Evolutionary conservation across 164 flowering plant species (phyloP).

Genomic region (Tinospora cordifolia): DNA sequence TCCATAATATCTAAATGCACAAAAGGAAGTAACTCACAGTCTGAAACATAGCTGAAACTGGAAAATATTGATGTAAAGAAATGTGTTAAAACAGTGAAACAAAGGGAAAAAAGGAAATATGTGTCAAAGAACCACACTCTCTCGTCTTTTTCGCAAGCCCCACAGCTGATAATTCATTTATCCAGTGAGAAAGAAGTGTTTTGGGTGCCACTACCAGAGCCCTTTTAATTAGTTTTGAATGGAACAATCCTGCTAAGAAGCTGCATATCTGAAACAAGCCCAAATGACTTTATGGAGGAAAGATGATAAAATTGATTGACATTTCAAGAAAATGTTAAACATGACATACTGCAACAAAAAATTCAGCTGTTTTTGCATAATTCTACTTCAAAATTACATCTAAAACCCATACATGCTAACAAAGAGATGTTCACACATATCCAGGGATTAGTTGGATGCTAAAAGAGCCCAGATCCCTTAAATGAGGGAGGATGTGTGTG

Average conservation of each 20-base stretch:
- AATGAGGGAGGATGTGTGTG: no score
- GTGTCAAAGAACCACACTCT: conserved; percentile 47
- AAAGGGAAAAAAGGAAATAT: conserved; percentile 1
- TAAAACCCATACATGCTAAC: neutral
- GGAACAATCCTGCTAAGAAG: conserved; percentile 76
- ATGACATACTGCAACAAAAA: no score
- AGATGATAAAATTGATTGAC: neutral
- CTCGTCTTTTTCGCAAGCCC: conserved; percentile 72
- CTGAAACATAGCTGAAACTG: neutral
- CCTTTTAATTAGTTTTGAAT: conserved; percentile 69
- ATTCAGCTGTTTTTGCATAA: no score
- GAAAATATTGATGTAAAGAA: neutral
- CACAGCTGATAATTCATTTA: conserved; percentile 70
- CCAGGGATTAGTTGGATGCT: no score
- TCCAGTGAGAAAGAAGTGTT: conserved; percentile 88
- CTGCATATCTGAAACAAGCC: conserved; percentile 64
- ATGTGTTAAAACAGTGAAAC: neutral
- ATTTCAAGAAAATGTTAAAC: no score
- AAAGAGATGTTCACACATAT: neutral
- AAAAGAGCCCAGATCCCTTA: no score
- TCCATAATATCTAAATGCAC: conserved; percentile 58
- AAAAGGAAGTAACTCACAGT: neutral
- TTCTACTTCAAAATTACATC: neutral
- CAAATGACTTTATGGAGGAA: neutral
- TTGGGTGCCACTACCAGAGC: conserved; percentile 89